Evolutionary conservation across 805 yeast species (phyloP).

Genomic region (Saccharomycopsis sp.): DNA sequence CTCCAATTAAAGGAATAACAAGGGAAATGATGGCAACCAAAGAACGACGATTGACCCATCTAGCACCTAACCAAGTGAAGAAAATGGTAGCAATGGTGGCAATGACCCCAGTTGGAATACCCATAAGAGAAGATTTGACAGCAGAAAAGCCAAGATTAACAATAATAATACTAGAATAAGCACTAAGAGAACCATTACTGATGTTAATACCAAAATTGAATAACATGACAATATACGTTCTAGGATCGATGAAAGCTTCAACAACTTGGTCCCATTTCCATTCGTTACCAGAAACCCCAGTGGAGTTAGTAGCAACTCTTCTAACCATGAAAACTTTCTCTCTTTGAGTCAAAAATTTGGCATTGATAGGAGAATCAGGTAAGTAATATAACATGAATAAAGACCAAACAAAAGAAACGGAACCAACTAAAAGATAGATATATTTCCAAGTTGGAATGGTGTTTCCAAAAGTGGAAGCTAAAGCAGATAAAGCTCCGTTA

Average conservation of each 20-base stretch:
- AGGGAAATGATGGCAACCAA: slow-evolving; percentile 11
- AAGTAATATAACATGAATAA: slow-evolving; percentile 30
- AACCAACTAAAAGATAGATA: slow-evolving; percentile 44
- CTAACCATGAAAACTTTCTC: slow-evolving; percentile 33
- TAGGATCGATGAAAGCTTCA: slow-evolving; percentile 32
- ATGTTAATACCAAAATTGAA: slow-evolving; percentile 25
- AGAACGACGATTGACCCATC: slow-evolving; percentile 23
- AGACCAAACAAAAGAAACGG: slow-evolving; percentile 38
- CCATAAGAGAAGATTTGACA: slow-evolving; percentile 32
- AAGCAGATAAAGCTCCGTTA: slow-evolving; percentile 27
- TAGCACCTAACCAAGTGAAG: slow-evolving; percentile 17
- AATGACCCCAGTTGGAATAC: slow-evolving; percentile 38
- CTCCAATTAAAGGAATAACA: slow-evolving; percentile 23
- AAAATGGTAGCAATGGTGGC: slow-evolving; percentile 30
- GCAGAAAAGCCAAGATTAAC: slow-evolving; percentile 31
- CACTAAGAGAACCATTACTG: slow-evolving; percentile 37
- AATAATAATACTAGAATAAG: slow-evolving; percentile 24
- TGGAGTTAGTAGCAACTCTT: slow-evolving; percentile 33
- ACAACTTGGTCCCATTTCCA: slow-evolving; percentile 29
- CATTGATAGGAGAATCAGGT: slow-evolving; percentile 37
- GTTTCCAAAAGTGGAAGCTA: slow-evolving; percentile 28
- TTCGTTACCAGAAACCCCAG: slow-evolving; percentile 32
- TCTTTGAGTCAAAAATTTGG: slow-evolving; percentile 29
- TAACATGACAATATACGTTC: slow-evolving; percentile 31
- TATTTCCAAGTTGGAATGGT: slow-evolving; percentile 35